These are phyloP conservation scores for Curvularia sp. DNA, from an alignment of 2,329 filamentous ascomycete species.

Conservation along the genomic window DNA sequence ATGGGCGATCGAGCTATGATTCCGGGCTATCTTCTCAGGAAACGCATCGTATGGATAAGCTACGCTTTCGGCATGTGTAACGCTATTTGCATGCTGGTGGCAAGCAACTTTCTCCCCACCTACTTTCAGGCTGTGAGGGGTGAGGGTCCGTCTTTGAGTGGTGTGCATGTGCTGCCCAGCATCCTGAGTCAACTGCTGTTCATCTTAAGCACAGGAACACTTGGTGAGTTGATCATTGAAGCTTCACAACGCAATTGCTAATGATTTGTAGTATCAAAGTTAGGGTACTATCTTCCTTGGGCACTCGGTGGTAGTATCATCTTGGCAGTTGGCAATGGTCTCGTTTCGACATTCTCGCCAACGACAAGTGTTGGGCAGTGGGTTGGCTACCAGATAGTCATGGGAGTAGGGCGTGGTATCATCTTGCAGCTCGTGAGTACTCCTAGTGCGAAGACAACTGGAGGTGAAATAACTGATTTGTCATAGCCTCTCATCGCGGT, in stretches of 20 bases:
- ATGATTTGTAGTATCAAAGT: constrained; percentile 21
- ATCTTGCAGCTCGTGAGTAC: constrained; percentile 34
- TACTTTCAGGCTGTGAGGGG: constrained; percentile 54
- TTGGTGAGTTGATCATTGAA: constrained; percentile 13
- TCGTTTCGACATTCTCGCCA: constrained; percentile 51
- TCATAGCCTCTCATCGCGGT: constrained; percentile 40
- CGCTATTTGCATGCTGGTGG: constrained; percentile 21
- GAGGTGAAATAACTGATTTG: constrained; percentile 3
- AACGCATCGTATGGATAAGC: constrained; percentile 44
- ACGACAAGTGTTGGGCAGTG: constrained; percentile 40
- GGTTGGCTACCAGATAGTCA: constrained; percentile 40
- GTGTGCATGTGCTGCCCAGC: constrained; percentile 50
- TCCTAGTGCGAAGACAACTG: neutral
- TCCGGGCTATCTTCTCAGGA: constrained; percentile 44
- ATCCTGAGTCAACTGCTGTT: constrained; percentile 39
- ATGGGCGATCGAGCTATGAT: constrained; percentile 51
- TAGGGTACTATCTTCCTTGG: constrained; percentile 43
- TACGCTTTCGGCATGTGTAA: constrained; percentile 18
- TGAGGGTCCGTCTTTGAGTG: constrained; percentile 49
- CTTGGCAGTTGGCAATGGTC: constrained; percentile 51
- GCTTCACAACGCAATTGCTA: neutral
- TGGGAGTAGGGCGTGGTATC: constrained; percentile 36
- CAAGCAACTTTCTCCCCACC: constrained; percentile 39
- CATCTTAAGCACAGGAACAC: constrained; percentile 29
- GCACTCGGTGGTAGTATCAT: constrained; percentile 39